A percentile compares a stretch with the other conserved stretches of the same genome.
Conservation (phyloP, 768 basidiomycete species). For the Phylloporus sp. region DNA sequence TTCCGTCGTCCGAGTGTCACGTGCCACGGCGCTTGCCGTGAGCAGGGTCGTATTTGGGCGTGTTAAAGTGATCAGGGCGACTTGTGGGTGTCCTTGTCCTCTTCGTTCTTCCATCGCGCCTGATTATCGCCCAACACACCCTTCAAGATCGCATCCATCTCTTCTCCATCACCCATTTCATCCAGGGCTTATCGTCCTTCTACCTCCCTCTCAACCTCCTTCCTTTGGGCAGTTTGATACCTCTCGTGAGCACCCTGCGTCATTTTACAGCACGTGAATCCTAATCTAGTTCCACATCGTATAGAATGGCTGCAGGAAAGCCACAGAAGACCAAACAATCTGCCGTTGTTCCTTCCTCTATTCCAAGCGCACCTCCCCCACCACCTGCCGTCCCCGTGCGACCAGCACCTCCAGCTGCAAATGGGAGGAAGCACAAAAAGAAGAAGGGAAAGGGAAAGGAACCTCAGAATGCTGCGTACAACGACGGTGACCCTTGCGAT, state of each 20-base stretch:
- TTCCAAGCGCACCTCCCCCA: constrained; percentile 6
- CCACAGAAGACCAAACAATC: constrained; percentile 25
- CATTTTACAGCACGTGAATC: neutral
- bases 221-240: constrained; percentile 3
- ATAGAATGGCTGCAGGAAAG: constrained; percentile 29
- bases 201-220: neutral
- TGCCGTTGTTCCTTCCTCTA: constrained; percentile 1
- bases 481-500: constrained; percentile 19
- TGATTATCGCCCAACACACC: constrained; percentile 16
- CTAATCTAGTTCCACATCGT: constrained; percentile 17
- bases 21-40: constrained; percentile 31
- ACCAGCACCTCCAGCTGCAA: constrained; percentile 2
- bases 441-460: constrained; percentile 39
- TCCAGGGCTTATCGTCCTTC: neutral
- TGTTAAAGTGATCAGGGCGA: constrained; percentile 31
- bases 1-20: constrained; percentile 24
- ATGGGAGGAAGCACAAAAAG: constrained; percentile 43
- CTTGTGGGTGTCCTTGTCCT: constrained; percentile 15
- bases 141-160: constrained; percentile 14
- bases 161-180: neutral
- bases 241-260: constrained; percentile 12
- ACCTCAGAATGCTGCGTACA: constrained; percentile 6
- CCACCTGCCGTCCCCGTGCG: constrained; percentile 7
- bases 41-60: constrained; percentile 22
- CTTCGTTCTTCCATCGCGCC: constrained; percentile 16